Evolutionary conservation across 164 flowering plant species (phyloP), one percentile per base, ranked within the genome.

Genomic region (Tinospora cordifolia): DNA sequence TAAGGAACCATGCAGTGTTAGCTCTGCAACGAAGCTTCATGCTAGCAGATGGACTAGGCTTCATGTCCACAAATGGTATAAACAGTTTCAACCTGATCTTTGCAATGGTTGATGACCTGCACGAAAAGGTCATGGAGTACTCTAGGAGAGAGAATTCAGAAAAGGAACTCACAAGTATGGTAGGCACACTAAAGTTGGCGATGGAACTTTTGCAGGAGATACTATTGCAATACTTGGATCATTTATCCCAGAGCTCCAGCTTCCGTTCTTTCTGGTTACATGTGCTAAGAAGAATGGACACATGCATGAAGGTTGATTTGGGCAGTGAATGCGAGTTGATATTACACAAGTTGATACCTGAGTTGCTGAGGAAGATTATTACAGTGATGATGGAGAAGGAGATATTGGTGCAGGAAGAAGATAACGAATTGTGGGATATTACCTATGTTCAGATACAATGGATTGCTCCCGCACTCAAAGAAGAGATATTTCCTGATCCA

Each of bases 381-480:
- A 71, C 64, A 14, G 77, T 57, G 51, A 88, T 92, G 99, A 86
- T 86, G 74, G 94, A 90, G 59, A 78, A 71, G 13, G 87, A 81
- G 67, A 82, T 92, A 66, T 69, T 95, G 75, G 88, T 79, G 30
- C 83, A 65, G 3, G 80, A 36, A 14, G 91, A 87, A 49, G 93
- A 78, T 14, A 87, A 90, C 70, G 97, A 92, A 75, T 70, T 95
- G 7, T 92, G 97, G 97, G 97, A 89, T 27, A 83, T 85, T 9
- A 95, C 99, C 7, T 81, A 83, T 65, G 84, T 88, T 70, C 98
- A 95, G 77, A 92, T 92, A 65, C 99, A 92, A 58, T 92, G 98
- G 99, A 95, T 92, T 6, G 97, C 93, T 79, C 98, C 99, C 25
- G 74, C 84, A 3, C 80, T 95, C 13, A 90, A 86, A 70, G 95